Percentiles rank a stretch among this genome's conserved stretches.
Conservation (phyloP, 495 filamentous ascomycete species). For the Achaetomiella virescens region DNA sequence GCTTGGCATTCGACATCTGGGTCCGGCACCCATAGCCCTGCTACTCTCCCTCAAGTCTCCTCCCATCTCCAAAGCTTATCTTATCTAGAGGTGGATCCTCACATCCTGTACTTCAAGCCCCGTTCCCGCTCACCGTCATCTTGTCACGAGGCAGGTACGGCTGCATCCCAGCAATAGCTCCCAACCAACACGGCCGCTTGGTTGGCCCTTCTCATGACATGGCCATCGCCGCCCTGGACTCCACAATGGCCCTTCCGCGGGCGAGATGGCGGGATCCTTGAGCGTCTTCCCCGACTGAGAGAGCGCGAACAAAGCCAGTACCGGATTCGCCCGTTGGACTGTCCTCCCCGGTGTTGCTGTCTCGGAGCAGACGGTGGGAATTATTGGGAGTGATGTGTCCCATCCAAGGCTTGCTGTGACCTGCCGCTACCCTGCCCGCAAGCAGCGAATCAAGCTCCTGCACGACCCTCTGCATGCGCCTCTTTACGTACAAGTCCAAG, state of each 20-base stretch:
- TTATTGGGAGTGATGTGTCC: background rate
- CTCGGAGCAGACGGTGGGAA: conserved; percentile 5
- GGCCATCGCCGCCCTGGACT: background rate
- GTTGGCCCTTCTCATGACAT: background rate
- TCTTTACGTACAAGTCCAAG: conserved; percentile 2
- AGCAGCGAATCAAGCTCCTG: conserved; percentile 15
- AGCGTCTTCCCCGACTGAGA: background rate
- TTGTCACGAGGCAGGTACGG: conserved; percentile 12
- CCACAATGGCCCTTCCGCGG: background rate
- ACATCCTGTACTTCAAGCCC: background rate
- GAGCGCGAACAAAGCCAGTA: background rate
- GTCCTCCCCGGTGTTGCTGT: background rate
- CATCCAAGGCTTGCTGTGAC: background rate
- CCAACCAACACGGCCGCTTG: background rate
- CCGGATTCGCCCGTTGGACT: conserved; percentile 3
- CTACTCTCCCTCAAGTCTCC: background rate
- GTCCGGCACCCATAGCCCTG: background rate
- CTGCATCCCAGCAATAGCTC: background rate
- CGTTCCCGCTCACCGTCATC: conserved; percentile 8
- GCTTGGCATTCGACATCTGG: background rate
- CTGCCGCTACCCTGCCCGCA: background rate
- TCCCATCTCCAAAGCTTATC: background rate
- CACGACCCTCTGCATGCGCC: conserved; percentile 8
- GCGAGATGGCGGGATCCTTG: background rate
- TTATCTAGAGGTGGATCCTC: background rate